These are phyloP conservation scores for Ophiocordyceps camponoti-floridani DNA, from an alignment of 2,329 filamentous ascomycete genomes.

Conservation along the genomic window DNA sequence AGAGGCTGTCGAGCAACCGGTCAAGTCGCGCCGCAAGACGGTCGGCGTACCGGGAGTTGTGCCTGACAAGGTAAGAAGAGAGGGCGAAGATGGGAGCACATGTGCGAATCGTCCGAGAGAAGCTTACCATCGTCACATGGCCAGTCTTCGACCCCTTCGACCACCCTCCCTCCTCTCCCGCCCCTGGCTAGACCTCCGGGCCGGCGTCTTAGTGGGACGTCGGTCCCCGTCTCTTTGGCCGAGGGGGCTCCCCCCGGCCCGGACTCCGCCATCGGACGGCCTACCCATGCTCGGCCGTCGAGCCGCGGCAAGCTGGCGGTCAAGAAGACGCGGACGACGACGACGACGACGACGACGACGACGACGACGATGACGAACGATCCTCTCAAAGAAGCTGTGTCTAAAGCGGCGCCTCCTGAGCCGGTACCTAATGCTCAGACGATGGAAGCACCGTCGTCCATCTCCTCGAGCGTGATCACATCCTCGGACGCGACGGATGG, in stretches of 20 bases:
- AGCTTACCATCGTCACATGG: not conserved
- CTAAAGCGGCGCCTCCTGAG: slow-evolving; percentile 11
- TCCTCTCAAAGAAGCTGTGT: slow-evolving; percentile 22
- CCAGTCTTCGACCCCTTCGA: slow-evolving; percentile 16
- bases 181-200: slow-evolving; percentile 16
- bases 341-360: slow-evolving; percentile 7
- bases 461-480: not conserved
- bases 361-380: slow-evolving; percentile 10
- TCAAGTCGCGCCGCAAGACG: slow-evolving; percentile 39
- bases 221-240: slow-evolving; percentile 13
- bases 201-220: slow-evolving; percentile 32
- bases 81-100: not conserved
- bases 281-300: slow-evolving; percentile 22
- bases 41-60: slow-evolving; percentile 27
- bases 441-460: slow-evolving; percentile 3
- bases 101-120: not conserved
- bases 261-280: slow-evolving; percentile 7
- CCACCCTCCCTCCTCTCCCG: slow-evolving; percentile 9
- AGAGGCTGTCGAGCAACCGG: slow-evolving; percentile 9
- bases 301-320: slow-evolving; percentile 25
- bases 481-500: slow-evolving; percentile 14
- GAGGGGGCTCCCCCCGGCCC: slow-evolving; percentile 5
- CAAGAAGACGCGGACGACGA: slow-evolving; percentile 39
- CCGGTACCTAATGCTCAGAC: slow-evolving; percentile 7
- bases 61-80: slow-evolving; percentile 12